Base-by-base conservation (phyloP, 345 rosid genomes). In the Hibiscus tridactylites region DNA sequence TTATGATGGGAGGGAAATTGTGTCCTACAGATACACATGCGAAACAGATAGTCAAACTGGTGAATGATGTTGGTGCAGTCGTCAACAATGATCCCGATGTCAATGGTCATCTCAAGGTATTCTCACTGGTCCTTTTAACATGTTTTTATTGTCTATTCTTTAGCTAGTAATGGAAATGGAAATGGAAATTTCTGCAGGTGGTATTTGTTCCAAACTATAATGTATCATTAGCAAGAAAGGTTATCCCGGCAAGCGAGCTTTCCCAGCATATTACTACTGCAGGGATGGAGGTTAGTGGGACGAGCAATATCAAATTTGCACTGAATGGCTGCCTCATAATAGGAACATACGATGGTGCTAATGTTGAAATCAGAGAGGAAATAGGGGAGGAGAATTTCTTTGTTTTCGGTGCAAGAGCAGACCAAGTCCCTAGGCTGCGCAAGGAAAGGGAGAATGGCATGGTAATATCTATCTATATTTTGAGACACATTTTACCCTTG, bases 261-360 rank as follows among this genome's bases (percentile, higher is more conserved):
- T 94, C 98, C 35, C 98, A 94, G 74, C 97, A 94, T 81, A 94
- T 94, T 61, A 94, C 97, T 80, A 94, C 98, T 61, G 96, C 97
- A 76, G 96, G 98, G 71, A 94, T 91, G 97, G 98, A 94, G 84
- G 98, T 96, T 60, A 94, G 98, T 82, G 97, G 98, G 62, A 94
- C 97, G 47, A 94, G 97, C 93, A 94, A 94, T 86, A 91, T 94
- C 97, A 94, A 94, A 79, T 94, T 94, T 61, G 80, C 98, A 28
- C 88, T 94, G 28, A 94, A 94, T 44, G 98, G 98, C 61, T 91
- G 98, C 83, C 97, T 94, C 73, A 90, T 94, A 63, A 86, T 94
- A 68, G 97, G 98, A 77, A 94, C 98, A 61, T 71, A 91, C 46
- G 98, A 94, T 77, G 98, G 97, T 33, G 98, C 97, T 71, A 91